A percentile compares a stretch with the other conserved stretches of the same genome.
phyloP scores from a whole-genome alignment of 1,139 yeast genomes.

The Kodamaea anthophila region DNA sequence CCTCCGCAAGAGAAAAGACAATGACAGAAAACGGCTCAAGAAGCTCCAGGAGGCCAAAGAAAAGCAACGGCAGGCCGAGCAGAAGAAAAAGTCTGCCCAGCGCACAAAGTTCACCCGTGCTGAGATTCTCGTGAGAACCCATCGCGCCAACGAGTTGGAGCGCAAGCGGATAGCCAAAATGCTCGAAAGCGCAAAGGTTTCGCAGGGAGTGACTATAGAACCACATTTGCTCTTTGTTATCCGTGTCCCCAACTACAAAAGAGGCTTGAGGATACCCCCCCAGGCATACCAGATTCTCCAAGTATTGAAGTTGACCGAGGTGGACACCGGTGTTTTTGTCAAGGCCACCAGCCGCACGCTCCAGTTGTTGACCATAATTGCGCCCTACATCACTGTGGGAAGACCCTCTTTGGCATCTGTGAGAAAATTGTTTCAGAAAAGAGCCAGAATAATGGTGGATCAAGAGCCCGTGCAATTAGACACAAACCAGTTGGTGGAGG shows the following conservation, averaged over 20 bases:
- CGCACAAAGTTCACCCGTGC: constrained; percentile 58
- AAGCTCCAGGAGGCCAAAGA: constrained; percentile 45
- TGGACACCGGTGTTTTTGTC: constrained; percentile 67
- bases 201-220: constrained; percentile 15
- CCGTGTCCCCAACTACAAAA: constrained; percentile 52
- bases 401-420: constrained; percentile 65
- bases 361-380: constrained; percentile 57
- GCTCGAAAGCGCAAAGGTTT: constrained; percentile 19
- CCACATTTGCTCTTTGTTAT: constrained; percentile 58
- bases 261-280: constrained; percentile 58
- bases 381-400: constrained; percentile 71
- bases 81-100: constrained; percentile 27
- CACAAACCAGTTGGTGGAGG: constrained; percentile 71
- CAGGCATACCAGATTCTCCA: constrained; percentile 57
- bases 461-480: constrained; percentile 47
- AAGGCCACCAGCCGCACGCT: constrained; percentile 50
- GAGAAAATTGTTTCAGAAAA: constrained; percentile 67
- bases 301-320: constrained; percentile 51
- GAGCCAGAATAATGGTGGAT: constrained; percentile 51
- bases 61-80: constrained; percentile 25
- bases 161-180: constrained; percentile 60
- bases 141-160: constrained; percentile 60
- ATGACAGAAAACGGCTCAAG: constrained; percentile 62
- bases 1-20: constrained; percentile 70
- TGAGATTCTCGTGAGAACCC: constrained; percentile 63